phyloP scores from a whole-genome alignment of 2,329 filamentous ascomycete genomes.

The Cadophora malorum region DNA sequence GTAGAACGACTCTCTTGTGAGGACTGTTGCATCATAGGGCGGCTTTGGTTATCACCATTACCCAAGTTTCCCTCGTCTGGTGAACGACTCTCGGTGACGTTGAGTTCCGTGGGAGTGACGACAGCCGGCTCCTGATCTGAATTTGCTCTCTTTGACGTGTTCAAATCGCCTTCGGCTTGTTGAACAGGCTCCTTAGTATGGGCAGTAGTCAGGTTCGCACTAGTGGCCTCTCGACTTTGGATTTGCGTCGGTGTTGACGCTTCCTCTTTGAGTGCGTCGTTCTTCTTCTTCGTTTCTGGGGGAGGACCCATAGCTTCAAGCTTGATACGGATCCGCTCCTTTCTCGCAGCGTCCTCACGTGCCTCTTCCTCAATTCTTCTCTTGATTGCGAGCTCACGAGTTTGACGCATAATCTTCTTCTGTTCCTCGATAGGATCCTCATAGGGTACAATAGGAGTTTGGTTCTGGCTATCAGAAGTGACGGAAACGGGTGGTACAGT shows the following conservation, averaged over 20 bases:
- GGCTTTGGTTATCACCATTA: slow-evolving; percentile 36
- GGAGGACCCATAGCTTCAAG: slow-evolving; percentile 72
- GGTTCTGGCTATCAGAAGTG: slow-evolving; percentile 44
- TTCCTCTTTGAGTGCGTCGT: slow-evolving; percentile 55
- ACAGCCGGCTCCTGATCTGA: slow-evolving; percentile 22
- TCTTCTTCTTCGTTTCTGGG: slow-evolving; percentile 66
- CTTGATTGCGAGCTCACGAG: slow-evolving; percentile 72
- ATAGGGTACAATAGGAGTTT: slow-evolving; percentile 42
- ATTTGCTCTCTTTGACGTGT: slow-evolving; percentile 25
- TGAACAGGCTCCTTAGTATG: slow-evolving; percentile 24
- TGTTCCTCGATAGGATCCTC: slow-evolving; percentile 67
- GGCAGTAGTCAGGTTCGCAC: slow-evolving; percentile 5
- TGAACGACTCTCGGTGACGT: slow-evolving; percentile 26
- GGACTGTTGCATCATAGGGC: slow-evolving; percentile 35
- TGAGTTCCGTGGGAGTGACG: slow-evolving; percentile 22
- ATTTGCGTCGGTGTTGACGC: slow-evolving; percentile 47
- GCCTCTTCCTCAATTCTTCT: slow-evolving; percentile 72
- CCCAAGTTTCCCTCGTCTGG: slow-evolving; percentile 28
- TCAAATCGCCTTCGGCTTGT: slow-evolving; percentile 27
- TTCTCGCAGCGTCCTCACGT: slow-evolving; percentile 73
- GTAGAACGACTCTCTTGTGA: slow-evolving; percentile 36
- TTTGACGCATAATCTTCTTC: slow-evolving; percentile 76
- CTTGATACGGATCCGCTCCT: slow-evolving; percentile 75
- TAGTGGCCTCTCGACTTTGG: slow-evolving; percentile 38
- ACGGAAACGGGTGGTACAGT: slow-evolving; percentile 46